phyloP scores from a whole-genome alignment of 2,329 filamentous ascomycete species.

The Penicillium glabrum region DNA sequence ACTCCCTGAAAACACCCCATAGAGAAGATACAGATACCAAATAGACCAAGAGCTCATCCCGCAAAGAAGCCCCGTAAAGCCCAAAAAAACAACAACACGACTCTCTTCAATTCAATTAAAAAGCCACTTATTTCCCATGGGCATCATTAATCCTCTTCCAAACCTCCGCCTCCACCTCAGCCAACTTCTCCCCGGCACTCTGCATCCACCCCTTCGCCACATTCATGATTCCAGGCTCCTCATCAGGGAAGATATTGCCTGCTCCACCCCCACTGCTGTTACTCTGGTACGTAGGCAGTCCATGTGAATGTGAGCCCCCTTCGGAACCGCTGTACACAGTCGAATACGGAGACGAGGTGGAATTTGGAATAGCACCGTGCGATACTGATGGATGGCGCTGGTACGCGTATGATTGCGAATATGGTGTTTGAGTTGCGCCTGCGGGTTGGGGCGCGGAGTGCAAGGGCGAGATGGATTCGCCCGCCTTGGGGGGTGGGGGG shows the following conservation, averaged over 20 bases:
- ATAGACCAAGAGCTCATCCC: not conserved
- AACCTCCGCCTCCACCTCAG: constrained; percentile 47
- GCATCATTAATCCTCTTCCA: constrained; percentile 49
- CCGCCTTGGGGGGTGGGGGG: constrained; percentile 22
- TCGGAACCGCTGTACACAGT: constrained; percentile 26
- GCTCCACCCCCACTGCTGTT: constrained; percentile 15
- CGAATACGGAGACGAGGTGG: constrained; percentile 26
- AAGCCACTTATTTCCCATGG: constrained; percentile 20
- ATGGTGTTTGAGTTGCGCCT: constrained; percentile 28
- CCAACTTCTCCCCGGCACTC: constrained; percentile 41
- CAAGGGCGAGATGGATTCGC: constrained; percentile 4
- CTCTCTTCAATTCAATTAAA: not conserved
- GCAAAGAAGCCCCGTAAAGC: not conserved
- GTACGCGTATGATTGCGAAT: constrained; percentile 16
- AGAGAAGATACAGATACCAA: not conserved
- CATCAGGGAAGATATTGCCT: constrained; percentile 17
- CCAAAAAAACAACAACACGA: too few species aligned
- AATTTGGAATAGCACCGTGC: constrained; percentile 17
- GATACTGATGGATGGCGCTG: constrained; percentile 7
- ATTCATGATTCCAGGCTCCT: constrained; percentile 38
- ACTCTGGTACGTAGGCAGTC: constrained; percentile 17
- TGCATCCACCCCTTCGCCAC: constrained; percentile 45
- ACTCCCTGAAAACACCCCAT: not conserved
- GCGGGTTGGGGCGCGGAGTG: not conserved
- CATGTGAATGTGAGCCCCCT: not conserved